A percentile compares a stretch with the other conserved stretches of the same genome.
phyloP scores from a whole-genome alignment of 2,329 filamentous ascomycete species.

The Stachybotrys chartarum region DNA sequence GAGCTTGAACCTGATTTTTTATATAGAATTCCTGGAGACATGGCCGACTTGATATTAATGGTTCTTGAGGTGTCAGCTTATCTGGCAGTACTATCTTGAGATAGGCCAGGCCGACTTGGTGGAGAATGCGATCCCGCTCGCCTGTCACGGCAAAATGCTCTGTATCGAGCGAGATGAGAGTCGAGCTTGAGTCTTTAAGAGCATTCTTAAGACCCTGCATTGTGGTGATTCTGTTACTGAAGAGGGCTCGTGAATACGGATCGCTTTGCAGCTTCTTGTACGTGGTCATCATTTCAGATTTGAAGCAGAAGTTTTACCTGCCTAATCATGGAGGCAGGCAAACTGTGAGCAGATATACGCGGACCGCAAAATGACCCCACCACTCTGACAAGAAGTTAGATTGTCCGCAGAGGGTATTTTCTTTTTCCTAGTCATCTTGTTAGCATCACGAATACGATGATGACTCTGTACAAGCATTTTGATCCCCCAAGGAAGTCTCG shows the following conservation, averaged over 20 bases:
- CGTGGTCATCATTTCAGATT: slow-evolving; percentile 34
- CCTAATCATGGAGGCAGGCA: too few species aligned
- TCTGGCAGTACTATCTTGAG: neutral
- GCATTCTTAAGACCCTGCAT: neutral
- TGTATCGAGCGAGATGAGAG: slow-evolving; percentile 7
- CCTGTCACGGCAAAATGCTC: slow-evolving; percentile 7
- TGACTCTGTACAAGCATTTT: too few species aligned
- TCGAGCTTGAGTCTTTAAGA: slow-evolving; percentile 1
- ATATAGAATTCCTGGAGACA: slow-evolving; percentile 2
- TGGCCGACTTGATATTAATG: neutral
- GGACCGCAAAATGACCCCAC: too few species aligned
- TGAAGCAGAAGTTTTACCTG: too few species aligned
- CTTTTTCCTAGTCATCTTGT: too few species aligned
- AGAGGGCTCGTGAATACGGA: slow-evolving; percentile 6
- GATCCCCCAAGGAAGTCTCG: too few species aligned
- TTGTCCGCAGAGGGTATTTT: too few species aligned
- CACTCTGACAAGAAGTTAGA: too few species aligned
- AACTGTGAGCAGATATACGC: too few species aligned
- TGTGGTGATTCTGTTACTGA: slow-evolving; percentile 5
- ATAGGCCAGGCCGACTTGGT: slow-evolving; percentile 10
- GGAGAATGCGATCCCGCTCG: slow-evolving; percentile 7
- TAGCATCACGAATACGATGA: too few species aligned
- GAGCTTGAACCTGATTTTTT: neutral
- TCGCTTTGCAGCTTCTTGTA: slow-evolving; percentile 17
- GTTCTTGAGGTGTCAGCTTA: neutral